Evolutionary conservation across 768 basidiomycete genomes (phyloP).

Genomic region (Harrya chromipes): DNA sequence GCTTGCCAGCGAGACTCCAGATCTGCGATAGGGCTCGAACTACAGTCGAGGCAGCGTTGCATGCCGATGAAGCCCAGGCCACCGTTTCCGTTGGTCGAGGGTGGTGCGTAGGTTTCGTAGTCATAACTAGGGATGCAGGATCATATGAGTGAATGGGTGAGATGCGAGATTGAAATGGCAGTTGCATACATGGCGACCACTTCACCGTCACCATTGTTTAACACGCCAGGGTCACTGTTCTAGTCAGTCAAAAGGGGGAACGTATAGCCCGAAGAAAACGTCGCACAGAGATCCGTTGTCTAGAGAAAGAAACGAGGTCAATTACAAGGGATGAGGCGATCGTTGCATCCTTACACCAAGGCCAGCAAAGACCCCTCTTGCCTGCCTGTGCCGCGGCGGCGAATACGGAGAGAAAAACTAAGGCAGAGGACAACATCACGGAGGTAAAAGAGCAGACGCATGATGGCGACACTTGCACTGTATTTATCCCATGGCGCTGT

Average conservation of each 20-base stretch:
- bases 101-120: conserved; percentile 35
- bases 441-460: not conserved
- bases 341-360: conserved; percentile 27
- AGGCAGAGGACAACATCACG: conserved; percentile 18
- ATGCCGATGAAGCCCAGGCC: conserved; percentile 39
- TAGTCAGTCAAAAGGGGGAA: conserved; percentile 1
- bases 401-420: conserved; percentile 20
- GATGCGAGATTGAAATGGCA: not conserved
- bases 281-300: conserved; percentile 32
- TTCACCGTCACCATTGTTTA: conserved; percentile 33
- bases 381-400: conserved; percentile 28
- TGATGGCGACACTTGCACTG: no score
- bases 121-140: conserved; percentile 29
- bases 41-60: conserved; percentile 38
- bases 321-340: not conserved
- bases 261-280: not conserved
- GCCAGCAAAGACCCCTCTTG: conserved; percentile 38
- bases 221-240: conserved; percentile 27
- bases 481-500: conserved; percentile 12
- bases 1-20: conserved; percentile 31
- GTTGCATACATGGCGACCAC: conserved; percentile 33
- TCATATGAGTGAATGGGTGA: not conserved
- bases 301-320: conserved; percentile 7
- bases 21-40: conserved; percentile 33
- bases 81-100: conserved; percentile 35